Conservation (phyloP, 129 eudicot species). For the Centrapalus pauciflorus region DNA sequence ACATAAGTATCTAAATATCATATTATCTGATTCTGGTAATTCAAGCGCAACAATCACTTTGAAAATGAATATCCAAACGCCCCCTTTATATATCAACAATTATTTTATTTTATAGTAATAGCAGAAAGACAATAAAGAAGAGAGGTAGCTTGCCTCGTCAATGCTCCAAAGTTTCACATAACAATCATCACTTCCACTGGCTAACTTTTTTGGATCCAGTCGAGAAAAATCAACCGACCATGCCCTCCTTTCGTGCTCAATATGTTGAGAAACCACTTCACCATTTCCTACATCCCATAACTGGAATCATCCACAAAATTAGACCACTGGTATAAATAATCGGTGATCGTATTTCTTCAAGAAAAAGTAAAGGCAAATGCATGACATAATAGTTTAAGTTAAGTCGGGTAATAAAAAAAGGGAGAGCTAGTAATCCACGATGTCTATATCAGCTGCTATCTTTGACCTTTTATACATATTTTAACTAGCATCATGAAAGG, state of each 20-base stretch:
- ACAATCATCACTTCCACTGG: conserved; percentile 94
- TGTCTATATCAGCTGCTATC: not conserved
- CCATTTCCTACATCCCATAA: conserved; percentile 90
- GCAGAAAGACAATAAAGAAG: not conserved
- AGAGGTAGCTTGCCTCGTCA: conserved; percentile 47
- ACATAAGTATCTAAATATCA: too few relatives aligned
- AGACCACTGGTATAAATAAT: conserved; percentile 11
- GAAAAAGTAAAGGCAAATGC: not conserved
- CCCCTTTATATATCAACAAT: not conserved
- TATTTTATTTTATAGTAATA: not conserved
- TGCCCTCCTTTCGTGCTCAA: conserved; percentile 73
- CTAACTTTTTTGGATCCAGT: conserved; percentile 78
- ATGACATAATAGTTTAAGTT: too few relatives aligned
- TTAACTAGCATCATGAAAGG: not conserved
- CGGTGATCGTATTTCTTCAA: not conserved
- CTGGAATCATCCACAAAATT: conserved; percentile 39
- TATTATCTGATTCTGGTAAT: too few relatives aligned
- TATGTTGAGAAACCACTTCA: conserved; percentile 53
- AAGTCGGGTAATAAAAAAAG: too few relatives aligned
- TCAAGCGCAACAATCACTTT: too few relatives aligned
- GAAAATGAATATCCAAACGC: not conserved
- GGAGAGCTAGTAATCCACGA: too few relatives aligned
- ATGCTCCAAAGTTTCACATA: conserved; percentile 86
- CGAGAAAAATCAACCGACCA: conserved; percentile 96
- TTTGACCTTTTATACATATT: not conserved